Conservation (phyloP, 306 rosid species). For the Inga laurina region DNA sequence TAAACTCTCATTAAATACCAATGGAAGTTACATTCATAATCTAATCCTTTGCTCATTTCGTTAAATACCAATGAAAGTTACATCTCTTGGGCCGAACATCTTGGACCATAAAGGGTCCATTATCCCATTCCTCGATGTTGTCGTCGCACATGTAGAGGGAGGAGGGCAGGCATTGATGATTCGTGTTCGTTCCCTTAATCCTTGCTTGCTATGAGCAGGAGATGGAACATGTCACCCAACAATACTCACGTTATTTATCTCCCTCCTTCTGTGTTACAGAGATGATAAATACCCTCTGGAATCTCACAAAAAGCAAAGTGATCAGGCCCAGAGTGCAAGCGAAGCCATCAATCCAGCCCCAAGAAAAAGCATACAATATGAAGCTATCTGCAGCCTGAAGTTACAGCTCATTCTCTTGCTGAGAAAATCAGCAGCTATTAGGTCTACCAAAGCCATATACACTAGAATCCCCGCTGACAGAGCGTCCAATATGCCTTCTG, state of each 20-base stretch:
- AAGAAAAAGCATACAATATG: conserved; percentile 83
- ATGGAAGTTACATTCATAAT: not conserved
- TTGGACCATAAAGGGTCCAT: not conserved
- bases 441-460: conserved; percentile 93
- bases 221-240: not conserved
- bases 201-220: not conserved
- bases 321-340: conserved; percentile 89
- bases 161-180: not conserved
- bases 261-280: not conserved
- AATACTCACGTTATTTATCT: not conserved
- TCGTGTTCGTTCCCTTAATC: not conserved
- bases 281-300: not conserved
- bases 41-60: not conserved
- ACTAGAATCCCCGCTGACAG: conserved; percentile 84
- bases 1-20: not conserved
- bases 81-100: not conserved
- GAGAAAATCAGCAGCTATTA: conserved; percentile 91
- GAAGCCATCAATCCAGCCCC: conserved; percentile 95
- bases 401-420: conserved; percentile 97
- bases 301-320: not conserved
- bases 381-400: conserved; percentile 77
- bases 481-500: conserved; percentile 82
- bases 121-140: not conserved
- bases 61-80: not conserved
- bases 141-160: not conserved